These are phyloP conservation scores for Lepidium africanum DNA, from an alignment of 345 rosid genomes.

Conservation along the genomic window DNA sequence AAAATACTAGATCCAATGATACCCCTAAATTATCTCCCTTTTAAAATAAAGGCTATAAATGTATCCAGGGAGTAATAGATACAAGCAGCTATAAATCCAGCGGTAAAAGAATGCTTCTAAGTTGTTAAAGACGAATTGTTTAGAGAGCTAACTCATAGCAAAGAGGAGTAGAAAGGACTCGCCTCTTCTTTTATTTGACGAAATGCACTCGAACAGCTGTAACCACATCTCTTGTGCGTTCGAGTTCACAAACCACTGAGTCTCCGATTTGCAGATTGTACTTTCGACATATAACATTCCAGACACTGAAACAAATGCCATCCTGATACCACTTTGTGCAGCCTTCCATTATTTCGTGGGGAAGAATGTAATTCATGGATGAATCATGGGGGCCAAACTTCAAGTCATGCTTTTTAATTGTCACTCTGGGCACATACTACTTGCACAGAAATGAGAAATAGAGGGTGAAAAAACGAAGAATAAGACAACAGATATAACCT, in stretches of 20 bases:
- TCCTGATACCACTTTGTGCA: background rate
- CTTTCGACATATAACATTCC: background rate
- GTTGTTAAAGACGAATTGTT: background rate
- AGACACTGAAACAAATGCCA: background rate
- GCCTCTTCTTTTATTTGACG: background rate
- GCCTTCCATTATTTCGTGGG: background rate
- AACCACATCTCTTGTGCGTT: slow-evolving; percentile 3
- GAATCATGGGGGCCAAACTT: background rate
- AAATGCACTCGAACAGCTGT: slow-evolving; percentile 7
- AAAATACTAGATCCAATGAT: too few relatives aligned
- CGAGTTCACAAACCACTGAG: slow-evolving; percentile 17
- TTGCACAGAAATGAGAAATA: background rate
- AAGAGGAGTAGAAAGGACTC: background rate
- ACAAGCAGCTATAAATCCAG: too few relatives aligned
- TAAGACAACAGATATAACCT: background rate
- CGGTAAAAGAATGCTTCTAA: background rate
- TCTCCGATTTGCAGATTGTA: background rate
- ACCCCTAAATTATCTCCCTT: too few relatives aligned
- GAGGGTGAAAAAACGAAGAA: background rate
- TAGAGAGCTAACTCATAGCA: background rate
- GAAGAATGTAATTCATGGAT: background rate
- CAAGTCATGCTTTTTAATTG: background rate
- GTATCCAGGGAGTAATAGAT: too few relatives aligned
- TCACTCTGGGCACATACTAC: background rate
- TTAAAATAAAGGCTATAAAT: too few relatives aligned